Evolutionary conservation across 208 protist species (phyloP).

Genomic region (Trypanosoma brucei): DNA sequence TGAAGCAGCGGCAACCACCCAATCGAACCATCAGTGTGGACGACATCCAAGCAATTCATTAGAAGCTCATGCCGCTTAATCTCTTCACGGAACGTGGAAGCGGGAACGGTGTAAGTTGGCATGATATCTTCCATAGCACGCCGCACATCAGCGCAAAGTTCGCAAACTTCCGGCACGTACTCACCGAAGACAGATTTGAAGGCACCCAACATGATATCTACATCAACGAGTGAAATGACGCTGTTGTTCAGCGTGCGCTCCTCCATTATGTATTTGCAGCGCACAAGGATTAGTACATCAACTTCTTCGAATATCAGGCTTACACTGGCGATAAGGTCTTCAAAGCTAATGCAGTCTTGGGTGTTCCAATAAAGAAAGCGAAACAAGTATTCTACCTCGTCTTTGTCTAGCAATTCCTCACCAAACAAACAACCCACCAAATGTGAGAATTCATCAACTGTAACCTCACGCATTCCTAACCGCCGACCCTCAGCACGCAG

Average conservation of each 20-base stretch:
- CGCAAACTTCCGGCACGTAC: conserved; percentile 5
- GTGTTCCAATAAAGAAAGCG: conserved; percentile 26
- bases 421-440: conserved; percentile 19
- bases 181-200: conserved; percentile 11
- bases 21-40: conserved; percentile 24
- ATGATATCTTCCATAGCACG: conserved; percentile 12
- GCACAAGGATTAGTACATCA: conserved; percentile 21
- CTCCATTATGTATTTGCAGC: conserved; percentile 26
- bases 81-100: conserved; percentile 13
- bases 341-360: conserved; percentile 21
- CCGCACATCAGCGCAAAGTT: conserved; percentile 7
- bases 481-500: conserved; percentile 17
- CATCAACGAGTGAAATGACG: conserved; percentile 28
- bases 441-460: conserved; percentile 21
- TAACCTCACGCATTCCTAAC: conserved; percentile 29
- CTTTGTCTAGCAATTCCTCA: conserved; percentile 13
- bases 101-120: conserved; percentile 25
- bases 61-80: conserved; percentile 15
- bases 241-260: conserved; percentile 23
- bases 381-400: conserved; percentile 31
- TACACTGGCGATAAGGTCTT: conserved; percentile 19
- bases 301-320: conserved; percentile 24
- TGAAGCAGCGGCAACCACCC: conserved; percentile 6
- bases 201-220: conserved; percentile 25
- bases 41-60: conserved; percentile 6